Base-by-base conservation (phyloP, 73 alveolate genomes). In the Breviolum minutum region DNA sequence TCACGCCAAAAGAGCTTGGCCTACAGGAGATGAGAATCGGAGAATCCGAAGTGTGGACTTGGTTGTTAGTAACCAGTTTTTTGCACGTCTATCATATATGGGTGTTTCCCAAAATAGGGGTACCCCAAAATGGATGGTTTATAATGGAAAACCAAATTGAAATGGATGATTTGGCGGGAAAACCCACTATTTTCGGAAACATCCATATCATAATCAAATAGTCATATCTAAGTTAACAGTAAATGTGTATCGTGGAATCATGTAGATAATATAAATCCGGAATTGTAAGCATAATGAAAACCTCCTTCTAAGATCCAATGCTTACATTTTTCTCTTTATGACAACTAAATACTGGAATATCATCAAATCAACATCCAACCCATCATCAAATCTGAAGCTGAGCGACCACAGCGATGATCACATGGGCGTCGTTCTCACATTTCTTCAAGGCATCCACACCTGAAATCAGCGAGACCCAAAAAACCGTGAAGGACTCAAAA, bases 341-440 rank as follows among this genome's bases (percentile, higher is more conserved):
- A n/a, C n/a, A n/a, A n/a, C n/a, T n/a, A n/a, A n/a, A n/a, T n/a
- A n/a, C n/a, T n/a, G n/a, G n/a, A n/a, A n/a, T n/a, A n/a, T 40
- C 26, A 71, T 71, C 12, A 71, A 71, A 71, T 71, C 81, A 71
- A 13, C 81, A 71, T 11, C 81, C 81, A 8, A 17, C 30, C 81
- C 1, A 30, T 20, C 62, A 19, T 20, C 62, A 19, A 54, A 8
- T 76, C 20, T 13, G 17, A 26, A 54, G 17, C 27, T 64, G 20
- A 79, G 87, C 8, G 71, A 54, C 97, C 48, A 92, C 97, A 12
- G 97, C 97, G 48, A 92, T 92, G 89, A 92, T 92, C 68, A 92
- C 97, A 62, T 83, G 89, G 26, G 99, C 95, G 26, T 95, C 99
- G 95, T 95, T 95, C 95, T 95, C 99, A 30, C 99, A 95, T 81